Conservation (phyloP, 208 protist species). For the Histomonas meleagridis region DNA sequence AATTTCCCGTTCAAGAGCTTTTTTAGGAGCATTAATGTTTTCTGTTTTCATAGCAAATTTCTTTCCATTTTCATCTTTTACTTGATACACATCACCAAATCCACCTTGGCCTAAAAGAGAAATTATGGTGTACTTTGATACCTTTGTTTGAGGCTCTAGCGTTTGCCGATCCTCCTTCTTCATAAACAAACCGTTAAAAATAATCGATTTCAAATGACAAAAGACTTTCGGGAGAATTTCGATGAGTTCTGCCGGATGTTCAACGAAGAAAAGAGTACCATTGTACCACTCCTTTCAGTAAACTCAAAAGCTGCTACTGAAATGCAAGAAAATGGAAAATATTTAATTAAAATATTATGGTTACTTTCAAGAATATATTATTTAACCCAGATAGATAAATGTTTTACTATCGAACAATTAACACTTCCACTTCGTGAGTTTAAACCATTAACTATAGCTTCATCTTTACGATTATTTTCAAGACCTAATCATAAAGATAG, state of each 20-base stretch:
- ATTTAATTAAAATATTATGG: background rate
- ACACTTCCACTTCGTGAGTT: background rate
- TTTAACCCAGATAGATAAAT: background rate
- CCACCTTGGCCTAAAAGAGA: background rate
- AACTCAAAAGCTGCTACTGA: background rate
- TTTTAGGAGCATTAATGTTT: background rate
- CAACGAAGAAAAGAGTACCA: background rate
- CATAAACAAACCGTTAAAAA: no score
- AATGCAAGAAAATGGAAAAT: background rate
- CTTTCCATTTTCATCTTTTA: background rate
- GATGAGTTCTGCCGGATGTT: background rate
- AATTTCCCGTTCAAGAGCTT: background rate
- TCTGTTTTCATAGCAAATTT: constrained; percentile 14
- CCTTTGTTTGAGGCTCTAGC: background rate
- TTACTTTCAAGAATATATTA: background rate
- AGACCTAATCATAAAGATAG: background rate
- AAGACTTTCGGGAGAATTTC: background rate
- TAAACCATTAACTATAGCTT: background rate
- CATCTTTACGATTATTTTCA: background rate
- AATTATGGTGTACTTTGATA: background rate
- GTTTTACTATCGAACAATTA: background rate
- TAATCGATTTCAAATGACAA: background rate
- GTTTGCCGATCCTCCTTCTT: no score
- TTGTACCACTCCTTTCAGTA: background rate
- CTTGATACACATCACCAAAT: constrained; percentile 16